phyloP scores from a whole-genome alignment of 352 stramenopile species.

The Plasmopara muralis region DNA sequence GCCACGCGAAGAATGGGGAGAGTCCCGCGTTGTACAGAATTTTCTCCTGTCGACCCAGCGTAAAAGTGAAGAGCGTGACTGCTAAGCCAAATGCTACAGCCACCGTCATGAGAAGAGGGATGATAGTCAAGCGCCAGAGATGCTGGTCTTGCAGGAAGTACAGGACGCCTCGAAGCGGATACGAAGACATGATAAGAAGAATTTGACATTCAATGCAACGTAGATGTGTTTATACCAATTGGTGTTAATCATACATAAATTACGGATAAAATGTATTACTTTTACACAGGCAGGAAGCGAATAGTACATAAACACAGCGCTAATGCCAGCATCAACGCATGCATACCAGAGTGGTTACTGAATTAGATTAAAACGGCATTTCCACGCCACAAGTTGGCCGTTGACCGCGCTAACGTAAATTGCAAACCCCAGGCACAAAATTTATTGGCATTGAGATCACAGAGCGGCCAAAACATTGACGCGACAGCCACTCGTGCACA shows the following conservation, averaged over 20 bases:
- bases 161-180: slow-evolving; percentile 29
- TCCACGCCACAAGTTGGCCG: slow-evolving; percentile 28
- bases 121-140: slow-evolving; percentile 39
- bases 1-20: slow-evolving; percentile 40
- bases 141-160: slow-evolving; percentile 41
- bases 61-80: slow-evolving; percentile 33
- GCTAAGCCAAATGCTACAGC: slow-evolving; percentile 33
- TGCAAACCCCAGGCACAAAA: slow-evolving; percentile 46
- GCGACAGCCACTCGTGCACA: slow-evolving; percentile 37
- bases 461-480: slow-evolving; percentile 36
- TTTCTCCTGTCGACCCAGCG: slow-evolving; percentile 34
- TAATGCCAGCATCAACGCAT: too few relatives aligned
- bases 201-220: neutral
- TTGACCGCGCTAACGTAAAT: slow-evolving; percentile 42
- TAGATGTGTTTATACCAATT: neutral
- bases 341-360: too few relatives aligned
- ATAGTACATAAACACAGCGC: too few relatives aligned
- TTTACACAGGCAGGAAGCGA: too few relatives aligned
- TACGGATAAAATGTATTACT: slow-evolving; percentile 17
- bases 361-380: slow-evolving; percentile 13
- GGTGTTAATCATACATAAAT: neutral
- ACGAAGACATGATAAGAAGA: slow-evolving; percentile 28
- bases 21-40: slow-evolving; percentile 31
- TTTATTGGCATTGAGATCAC: slow-evolving; percentile 47
- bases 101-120: slow-evolving; percentile 44